Evolutionary conservation across 2,329 filamentous ascomycete genomes (phyloP).

Genomic region (Ambrosiella xylebori): DNA sequence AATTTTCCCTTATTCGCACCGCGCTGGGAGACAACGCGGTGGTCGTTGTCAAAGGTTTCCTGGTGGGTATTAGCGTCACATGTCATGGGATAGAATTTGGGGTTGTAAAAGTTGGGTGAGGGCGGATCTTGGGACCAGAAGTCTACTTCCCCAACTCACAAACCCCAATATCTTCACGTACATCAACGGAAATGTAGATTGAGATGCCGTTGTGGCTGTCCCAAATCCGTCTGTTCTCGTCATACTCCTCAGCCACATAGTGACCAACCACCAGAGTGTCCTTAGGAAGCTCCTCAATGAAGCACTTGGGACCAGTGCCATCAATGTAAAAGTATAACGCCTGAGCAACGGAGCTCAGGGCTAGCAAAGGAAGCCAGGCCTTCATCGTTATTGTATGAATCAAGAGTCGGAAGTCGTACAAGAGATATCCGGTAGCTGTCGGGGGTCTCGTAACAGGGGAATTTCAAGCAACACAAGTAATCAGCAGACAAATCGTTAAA

Average conservation of each 20-base stretch:
- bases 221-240: conserved; percentile 52
- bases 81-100: neutral
- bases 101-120: neutral
- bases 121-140: neutral
- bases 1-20: conserved; percentile 64
- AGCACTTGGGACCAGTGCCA: conserved; percentile 72
- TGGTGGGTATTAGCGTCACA: conserved; percentile 18
- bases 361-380: conserved; percentile 45
- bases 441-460: neutral
- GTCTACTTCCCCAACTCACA: neutral
- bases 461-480: neutral
- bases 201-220: conserved; percentile 55
- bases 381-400: conserved; percentile 31
- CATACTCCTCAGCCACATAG: conserved; percentile 73
- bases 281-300: conserved; percentile 95
- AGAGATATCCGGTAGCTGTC: neutral
- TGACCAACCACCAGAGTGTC: conserved; percentile 91
- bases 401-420: neutral
- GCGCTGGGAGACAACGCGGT: conserved; percentile 81
- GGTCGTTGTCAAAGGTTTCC: conserved; percentile 94
- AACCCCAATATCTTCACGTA: conserved; percentile 22
- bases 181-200: conserved; percentile 83
- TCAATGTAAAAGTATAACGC: conserved; percentile 95
- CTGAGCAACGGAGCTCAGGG: conserved; percentile 48
- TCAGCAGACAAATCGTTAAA: neutral